These are phyloP conservation scores for Rosa persica DNA, from an alignment of 306 rosid genomes.

Conservation along the genomic window DNA sequence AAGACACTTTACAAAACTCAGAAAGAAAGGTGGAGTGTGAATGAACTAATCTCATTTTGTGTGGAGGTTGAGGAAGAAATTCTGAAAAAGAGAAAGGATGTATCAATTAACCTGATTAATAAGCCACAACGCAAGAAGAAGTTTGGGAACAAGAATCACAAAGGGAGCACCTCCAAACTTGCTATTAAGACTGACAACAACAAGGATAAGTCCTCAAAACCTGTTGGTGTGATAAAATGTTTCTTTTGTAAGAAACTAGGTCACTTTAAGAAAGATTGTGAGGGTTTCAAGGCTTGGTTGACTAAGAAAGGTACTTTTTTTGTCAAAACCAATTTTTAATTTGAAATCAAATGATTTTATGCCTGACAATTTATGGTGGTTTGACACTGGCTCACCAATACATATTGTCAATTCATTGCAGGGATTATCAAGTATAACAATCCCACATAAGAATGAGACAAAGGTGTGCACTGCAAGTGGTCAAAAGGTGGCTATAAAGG, in stretches of 20 bases:
- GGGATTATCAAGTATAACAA: not conserved
- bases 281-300: not conserved
- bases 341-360: not conserved
- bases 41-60: not conserved
- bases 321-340: no score
- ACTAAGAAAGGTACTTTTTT: not conserved
- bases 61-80: not conserved
- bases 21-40: not conserved
- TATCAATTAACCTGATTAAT: no score
- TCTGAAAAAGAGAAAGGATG: not conserved
- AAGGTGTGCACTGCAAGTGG: not conserved
- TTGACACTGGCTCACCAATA: not conserved
- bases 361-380: not conserved
- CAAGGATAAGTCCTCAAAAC: not conserved
- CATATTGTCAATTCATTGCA: not conserved
- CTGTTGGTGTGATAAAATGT: not conserved
- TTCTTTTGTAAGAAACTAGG: not conserved
- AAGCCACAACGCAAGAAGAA: no score
- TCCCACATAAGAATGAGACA: not conserved
- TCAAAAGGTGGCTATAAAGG: not conserved
- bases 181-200: no score
- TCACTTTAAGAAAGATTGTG: no score
- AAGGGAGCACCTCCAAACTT: not conserved
- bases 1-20: not conserved
- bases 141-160: no score